Conservation (phyloP, 176 grass and related monocot species). For the Bothriochloa decipiens region DNA sequence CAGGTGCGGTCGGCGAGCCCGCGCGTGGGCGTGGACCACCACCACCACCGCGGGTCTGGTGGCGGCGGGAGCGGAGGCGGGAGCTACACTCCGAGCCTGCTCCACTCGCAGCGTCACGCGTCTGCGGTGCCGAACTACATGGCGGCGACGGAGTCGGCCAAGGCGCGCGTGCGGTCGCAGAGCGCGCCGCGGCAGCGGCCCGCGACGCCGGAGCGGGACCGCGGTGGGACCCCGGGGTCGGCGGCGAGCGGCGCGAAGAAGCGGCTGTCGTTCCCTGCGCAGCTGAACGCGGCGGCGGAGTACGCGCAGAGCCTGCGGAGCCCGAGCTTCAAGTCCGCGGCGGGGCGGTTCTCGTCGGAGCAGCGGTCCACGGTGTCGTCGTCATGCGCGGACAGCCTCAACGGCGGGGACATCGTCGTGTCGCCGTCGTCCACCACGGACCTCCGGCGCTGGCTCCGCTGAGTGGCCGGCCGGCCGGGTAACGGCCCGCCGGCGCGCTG, state of each 20-base stretch:
- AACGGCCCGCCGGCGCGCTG: not conserved
- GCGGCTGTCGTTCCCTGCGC: constrained; percentile 78
- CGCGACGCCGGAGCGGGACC: constrained; percentile 70
- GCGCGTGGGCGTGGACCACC: constrained; percentile 48
- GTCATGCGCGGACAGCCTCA: constrained; percentile 80
- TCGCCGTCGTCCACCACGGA: constrained; percentile 89
- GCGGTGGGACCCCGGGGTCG: not conserved
- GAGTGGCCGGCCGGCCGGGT: too few relatives aligned
- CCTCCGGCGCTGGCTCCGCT: constrained; percentile 75
- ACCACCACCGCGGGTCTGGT: not conserved
- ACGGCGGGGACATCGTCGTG: constrained; percentile 58
- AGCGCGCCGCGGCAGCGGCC: constrained; percentile 84
- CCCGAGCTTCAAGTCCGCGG: constrained; percentile 94
- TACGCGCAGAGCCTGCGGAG: constrained; percentile 74
- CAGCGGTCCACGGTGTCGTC: constrained; percentile 82
- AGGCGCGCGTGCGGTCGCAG: constrained; percentile 74
- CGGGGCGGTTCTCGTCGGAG: constrained; percentile 72
- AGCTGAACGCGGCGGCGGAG: not conserved
- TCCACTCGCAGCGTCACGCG: constrained; percentile 43
- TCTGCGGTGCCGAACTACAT: constrained; percentile 82
- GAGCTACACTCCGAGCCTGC: constrained; percentile 55
- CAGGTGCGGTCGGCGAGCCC: constrained; percentile 88
- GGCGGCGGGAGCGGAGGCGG: constrained; percentile 35
- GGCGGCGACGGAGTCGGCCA: constrained; percentile 93
- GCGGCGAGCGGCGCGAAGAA: constrained; percentile 60